phyloP scores from a whole-genome alignment of 169 alveolate genomes.

The Cryptosporidium sp. region DNA sequence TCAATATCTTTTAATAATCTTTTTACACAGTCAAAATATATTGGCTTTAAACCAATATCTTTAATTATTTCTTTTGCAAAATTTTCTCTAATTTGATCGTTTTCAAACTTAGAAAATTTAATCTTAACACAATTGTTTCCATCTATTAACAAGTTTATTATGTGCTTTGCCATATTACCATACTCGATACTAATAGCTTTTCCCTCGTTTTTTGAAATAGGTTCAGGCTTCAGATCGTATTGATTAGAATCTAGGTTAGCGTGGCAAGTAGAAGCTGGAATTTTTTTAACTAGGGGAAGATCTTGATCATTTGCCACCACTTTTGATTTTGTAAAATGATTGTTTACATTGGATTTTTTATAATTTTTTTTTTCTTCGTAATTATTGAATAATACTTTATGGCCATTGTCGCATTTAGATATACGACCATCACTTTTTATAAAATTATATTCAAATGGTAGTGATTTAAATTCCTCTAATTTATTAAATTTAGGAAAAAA shows the following conservation, averaged over 20 bases:
- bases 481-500: not conserved
- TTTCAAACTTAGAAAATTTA: slow-evolving; percentile 9
- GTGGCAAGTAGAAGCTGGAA: not conserved
- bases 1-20: slow-evolving; percentile 27
- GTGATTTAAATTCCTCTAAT: not conserved
- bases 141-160: slow-evolving; percentile 12
- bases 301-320: not conserved
- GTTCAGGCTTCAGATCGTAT: not conserved
- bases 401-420: not conserved
- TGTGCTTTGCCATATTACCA: not conserved
- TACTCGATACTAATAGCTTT: not conserved
- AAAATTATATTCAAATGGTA: not conserved
- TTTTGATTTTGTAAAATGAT: not conserved
- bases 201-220: not conserved
- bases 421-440: not conserved
- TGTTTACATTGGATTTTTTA: too few relatives aligned
- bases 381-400: not conserved
- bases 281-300: not conserved
- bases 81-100: slow-evolving; percentile 15
- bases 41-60: slow-evolving; percentile 36
- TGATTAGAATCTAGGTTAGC: not conserved
- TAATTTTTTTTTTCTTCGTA: not conserved
- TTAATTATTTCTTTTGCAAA: slow-evolving; percentile 30
- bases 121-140: not conserved
- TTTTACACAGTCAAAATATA: slow-evolving; percentile 27